Evolutionary conservation across 139 green algal genomes (phyloP).

Genomic region (Eudorina sp.): DNA sequence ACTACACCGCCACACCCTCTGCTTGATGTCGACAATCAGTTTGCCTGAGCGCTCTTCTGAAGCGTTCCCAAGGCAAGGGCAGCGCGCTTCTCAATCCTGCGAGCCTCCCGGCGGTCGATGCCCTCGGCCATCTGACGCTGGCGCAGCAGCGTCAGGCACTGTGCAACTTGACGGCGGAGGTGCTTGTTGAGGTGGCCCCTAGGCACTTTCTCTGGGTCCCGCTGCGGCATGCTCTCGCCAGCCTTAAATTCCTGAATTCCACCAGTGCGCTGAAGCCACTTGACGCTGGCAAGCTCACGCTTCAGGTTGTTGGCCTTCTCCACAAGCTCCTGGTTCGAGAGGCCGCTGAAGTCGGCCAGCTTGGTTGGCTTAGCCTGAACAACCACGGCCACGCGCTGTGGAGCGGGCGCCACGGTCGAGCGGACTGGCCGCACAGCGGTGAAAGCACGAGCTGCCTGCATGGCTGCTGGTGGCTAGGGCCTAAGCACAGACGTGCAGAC

Average conservation of each 20-base stretch:
- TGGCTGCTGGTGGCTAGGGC: neutral
- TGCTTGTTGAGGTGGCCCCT: conserved; percentile 69
- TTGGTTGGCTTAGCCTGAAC: conserved; percentile 57
- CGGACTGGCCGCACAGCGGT: conserved; percentile 33
- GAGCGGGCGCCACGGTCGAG: conserved; percentile 13
- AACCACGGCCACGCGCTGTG: conserved; percentile 26
- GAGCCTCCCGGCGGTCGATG: conserved; percentile 50
- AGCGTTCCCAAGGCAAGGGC: conserved; percentile 46
- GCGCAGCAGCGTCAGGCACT: conserved; percentile 67
- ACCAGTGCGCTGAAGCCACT: conserved; percentile 64
- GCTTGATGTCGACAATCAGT: neutral
- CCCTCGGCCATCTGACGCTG: conserved; percentile 65
- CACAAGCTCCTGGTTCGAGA: conserved; percentile 64
- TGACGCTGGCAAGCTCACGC: conserved; percentile 56
- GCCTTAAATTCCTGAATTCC: conserved; percentile 56
- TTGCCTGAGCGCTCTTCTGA: neutral
- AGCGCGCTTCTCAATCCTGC: conserved; percentile 59
- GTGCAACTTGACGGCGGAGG: conserved; percentile 61
- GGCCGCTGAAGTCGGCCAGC: conserved; percentile 55
- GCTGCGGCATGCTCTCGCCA: conserved; percentile 50
- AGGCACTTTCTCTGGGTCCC: conserved; percentile 62
- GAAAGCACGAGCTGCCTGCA: conserved; percentile 47
- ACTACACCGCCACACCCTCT: no score
- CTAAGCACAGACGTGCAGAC: neutral
- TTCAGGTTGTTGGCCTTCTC: conserved; percentile 61